Evolutionary conservation across 495 filamentous ascomycete genomes (phyloP).

Genomic region (Podospora sp.): DNA sequence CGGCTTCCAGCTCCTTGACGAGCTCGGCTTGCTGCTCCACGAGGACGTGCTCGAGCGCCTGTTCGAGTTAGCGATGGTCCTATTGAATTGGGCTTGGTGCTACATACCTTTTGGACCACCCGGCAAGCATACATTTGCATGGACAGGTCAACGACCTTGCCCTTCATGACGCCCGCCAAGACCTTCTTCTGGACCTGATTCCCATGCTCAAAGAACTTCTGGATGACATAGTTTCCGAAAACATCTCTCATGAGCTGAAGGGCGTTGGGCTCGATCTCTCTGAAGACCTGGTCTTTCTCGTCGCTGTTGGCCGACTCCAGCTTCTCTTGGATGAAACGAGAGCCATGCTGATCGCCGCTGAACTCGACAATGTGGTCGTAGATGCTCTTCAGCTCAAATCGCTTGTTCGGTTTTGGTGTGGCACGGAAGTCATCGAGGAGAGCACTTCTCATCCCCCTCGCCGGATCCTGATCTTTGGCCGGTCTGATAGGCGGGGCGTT

Average conservation of each 20-base stretch:
- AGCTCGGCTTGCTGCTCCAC: conserved; percentile 85
- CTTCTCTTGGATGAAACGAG: conserved; percentile 94
- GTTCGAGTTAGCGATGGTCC: conserved; percentile 20
- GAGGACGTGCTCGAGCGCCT: conserved; percentile 91
- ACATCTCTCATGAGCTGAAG: conserved; percentile 93
- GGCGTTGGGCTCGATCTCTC: conserved; percentile 79
- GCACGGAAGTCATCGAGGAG: conserved; percentile 79
- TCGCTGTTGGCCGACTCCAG: conserved; percentile 94
- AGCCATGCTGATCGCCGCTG: conserved; percentile 92
- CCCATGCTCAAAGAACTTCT: conserved; percentile 97
- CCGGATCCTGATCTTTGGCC: conserved; percentile 66
- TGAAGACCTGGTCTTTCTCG: conserved; percentile 93
- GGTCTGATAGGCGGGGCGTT: conserved; percentile 46
- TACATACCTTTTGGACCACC: conserved; percentile 84
- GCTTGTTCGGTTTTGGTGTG: conserved; percentile 74
- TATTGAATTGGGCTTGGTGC: neutral
- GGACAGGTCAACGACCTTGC: conserved; percentile 76
- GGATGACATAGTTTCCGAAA: conserved; percentile 98
- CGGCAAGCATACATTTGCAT: conserved; percentile 93
- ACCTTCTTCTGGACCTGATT: conserved; percentile 91
- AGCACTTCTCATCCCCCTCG: conserved; percentile 66
- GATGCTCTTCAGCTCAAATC: conserved; percentile 89
- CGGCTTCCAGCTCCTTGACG: conserved; percentile 78
- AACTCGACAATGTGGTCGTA: conserved; percentile 91
- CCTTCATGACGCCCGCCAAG: conserved; percentile 83